Base-by-base conservation (phyloP, 2,329 filamentous ascomycete genomes). In the Pseudohalonectria lignicola region DNA sequence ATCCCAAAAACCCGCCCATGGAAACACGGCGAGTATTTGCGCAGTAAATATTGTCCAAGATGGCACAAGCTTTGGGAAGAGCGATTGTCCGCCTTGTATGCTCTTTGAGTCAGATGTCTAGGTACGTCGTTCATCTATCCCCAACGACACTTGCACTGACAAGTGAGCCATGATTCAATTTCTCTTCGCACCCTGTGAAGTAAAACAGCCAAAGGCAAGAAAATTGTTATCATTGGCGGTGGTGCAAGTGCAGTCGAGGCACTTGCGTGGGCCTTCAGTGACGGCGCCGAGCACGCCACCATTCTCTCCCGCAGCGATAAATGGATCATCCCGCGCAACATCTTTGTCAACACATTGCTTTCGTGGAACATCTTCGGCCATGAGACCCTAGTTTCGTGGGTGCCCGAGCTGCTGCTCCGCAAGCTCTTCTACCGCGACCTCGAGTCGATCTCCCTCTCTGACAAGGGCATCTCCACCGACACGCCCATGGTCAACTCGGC, bases 401-500 rank as follows among this genome's bases (percentile, higher is more conserved):
- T 94, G 29, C 86, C 86, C 0, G 86, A 93, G 55, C 67, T 67
- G 32, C 61, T 93, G 1, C 71, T 93, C 0, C 77, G 76, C 43
- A 75, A 80, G 45, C 72, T 90, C 62, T 93, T 93, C 64, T 93
- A 93, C 54, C 75, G 85, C 13, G 86, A 92, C 48, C 69, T 93
- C 3, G 62, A 79, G 48, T 77, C 87, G 46, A 68, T 93, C 5
- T 74, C 83, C 0, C 86, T 86, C 0, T 61, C 71, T 2, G 64
- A 72, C 19, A 79, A 80, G 50, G 84, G 84, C 8, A 62, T 92
- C n/a, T 93, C 86, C 55, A 86, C 72, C 20, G 81, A 84, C 37
- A 93, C 86, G 0, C 86, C 86, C 1, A 90, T 92, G 83, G 83
- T 92, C 18, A 93, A 92, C 57, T 82, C 79, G 13, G 79, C 87